These are phyloP conservation scores for Eustoma russellianum DNA, from an alignment of 257 asterid genomes.

Conservation along the genomic window DNA sequence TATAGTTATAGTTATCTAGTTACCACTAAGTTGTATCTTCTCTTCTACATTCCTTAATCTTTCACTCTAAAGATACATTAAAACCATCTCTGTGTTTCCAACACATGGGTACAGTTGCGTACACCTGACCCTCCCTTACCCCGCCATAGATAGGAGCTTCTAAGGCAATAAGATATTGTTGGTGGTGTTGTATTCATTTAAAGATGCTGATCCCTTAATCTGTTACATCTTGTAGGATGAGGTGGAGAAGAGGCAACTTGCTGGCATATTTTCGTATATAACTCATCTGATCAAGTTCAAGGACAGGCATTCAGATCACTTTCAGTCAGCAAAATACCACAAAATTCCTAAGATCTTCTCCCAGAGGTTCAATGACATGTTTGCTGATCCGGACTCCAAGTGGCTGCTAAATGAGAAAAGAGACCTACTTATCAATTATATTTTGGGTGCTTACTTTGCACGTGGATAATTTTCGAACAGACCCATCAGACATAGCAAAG, in stretches of 20 bases:
- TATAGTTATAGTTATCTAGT: no score
- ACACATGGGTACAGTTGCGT: no score
- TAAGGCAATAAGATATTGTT: no score
- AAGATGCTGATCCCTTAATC: not conserved
- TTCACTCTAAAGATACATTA: no score
- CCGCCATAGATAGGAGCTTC: no score
- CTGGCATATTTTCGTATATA: conserved; percentile 62
- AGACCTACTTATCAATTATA: conserved; percentile 52
- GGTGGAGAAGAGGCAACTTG: conserved; percentile 33
- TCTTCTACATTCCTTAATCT: no score
- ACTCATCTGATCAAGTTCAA: conserved; percentile 76
- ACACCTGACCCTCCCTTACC: no score
- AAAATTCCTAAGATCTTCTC: conserved; percentile 47
- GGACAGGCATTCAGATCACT: conserved; percentile 66
- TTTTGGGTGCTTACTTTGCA: conserved; percentile 69
- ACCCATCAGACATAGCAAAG: conserved; percentile 58
- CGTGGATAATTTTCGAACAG: conserved; percentile 57
- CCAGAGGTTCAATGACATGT: conserved; percentile 63
- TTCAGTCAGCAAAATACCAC: conserved; percentile 58
- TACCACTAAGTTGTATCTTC: no score
- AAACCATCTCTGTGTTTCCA: no score
- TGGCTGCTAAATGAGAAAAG: conserved; percentile 42
- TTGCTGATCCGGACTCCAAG: conserved; percentile 26
- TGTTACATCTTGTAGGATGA: conserved; percentile 41
- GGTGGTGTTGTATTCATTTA: no score